phyloP scores from a whole-genome alignment of 2,329 filamentous ascomycete genomes.

The Nemania sp. region DNA sequence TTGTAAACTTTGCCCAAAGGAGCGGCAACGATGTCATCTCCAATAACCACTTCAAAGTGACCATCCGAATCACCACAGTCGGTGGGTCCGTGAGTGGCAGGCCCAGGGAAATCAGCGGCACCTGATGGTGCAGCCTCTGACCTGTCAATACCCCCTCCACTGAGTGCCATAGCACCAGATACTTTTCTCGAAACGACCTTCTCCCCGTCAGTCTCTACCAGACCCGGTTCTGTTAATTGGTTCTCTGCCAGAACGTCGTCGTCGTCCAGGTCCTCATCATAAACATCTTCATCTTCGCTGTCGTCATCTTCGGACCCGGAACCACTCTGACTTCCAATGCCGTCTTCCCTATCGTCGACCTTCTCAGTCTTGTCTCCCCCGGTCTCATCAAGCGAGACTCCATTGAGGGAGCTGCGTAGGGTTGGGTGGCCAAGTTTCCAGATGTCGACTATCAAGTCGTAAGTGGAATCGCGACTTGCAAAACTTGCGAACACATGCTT shows the following conservation, averaged over 20 bases:
- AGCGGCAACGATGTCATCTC: conserved; percentile 83
- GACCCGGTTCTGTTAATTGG: conserved; percentile 47
- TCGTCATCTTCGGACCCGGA: conserved; percentile 62
- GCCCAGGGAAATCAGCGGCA: conserved; percentile 77
- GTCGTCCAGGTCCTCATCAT: conserved; percentile 79
- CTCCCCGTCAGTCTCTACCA: conserved; percentile 61
- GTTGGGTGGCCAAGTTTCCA: conserved; percentile 97
- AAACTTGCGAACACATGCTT: conserved; percentile 97
- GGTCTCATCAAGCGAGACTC: conserved; percentile 78
- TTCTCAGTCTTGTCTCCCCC: conserved; percentile 93
- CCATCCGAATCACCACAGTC: conserved; percentile 78
- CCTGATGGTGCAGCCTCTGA: conserved; percentile 52
- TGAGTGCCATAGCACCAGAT: conserved; percentile 60
- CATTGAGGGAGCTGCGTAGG: conserved; percentile 87
- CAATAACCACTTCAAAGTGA: conserved; percentile 84
- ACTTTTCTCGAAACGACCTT: conserved; percentile 71
- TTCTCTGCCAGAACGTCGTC: conserved; percentile 56
- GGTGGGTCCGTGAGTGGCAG: conserved; percentile 78
- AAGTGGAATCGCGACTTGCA: conserved; percentile 91
- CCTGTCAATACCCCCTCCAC: conserved; percentile 54
- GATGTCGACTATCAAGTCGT: conserved; percentile 95
- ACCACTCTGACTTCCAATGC: conserved; percentile 54
- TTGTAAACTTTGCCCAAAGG: conserved; percentile 91
- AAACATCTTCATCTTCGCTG: conserved; percentile 74
- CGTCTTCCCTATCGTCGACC: conserved; percentile 58